Percentiles rank a stretch among this genome's conserved stretches.
phyloP scores from a whole-genome alignment of 176 grass and related monocot species.

The Bothriochloa decipiens region DNA sequence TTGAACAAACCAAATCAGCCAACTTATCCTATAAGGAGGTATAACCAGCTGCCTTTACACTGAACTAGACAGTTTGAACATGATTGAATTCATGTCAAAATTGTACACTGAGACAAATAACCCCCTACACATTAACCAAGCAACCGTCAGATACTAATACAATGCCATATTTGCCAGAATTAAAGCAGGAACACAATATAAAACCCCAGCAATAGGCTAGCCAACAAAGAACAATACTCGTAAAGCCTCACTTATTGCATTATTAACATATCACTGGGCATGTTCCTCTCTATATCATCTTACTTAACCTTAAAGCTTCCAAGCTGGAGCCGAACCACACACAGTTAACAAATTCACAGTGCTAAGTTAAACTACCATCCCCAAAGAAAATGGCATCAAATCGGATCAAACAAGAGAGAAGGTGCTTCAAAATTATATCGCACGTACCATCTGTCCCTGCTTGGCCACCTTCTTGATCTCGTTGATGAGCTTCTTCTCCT shows the following conservation, averaged over 20 bases:
- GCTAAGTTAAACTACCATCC: too few relatives aligned
- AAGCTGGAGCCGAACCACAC: neutral
- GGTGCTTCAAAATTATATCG: neutral
- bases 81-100: neutral
- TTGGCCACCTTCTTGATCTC: conserved; percentile 85
- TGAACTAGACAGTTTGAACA: neutral
- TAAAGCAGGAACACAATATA: neutral
- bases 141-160: neutral
- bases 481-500: conserved; percentile 77
- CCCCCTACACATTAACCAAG: neutral
- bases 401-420: neutral
- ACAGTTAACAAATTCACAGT: neutral
- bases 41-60: neutral
- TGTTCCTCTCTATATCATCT: neutral
- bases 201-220: neutral
- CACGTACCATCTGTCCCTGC: conserved; percentile 77
- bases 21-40: neutral
- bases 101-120: too few relatives aligned
- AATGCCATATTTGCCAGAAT: neutral
- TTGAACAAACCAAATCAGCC: neutral
- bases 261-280: neutral
- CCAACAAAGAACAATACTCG: neutral
- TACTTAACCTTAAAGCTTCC: neutral
- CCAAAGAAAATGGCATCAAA: neutral
- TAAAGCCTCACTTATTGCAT: neutral